phyloP scores from a whole-genome alignment of 106 monocot genomes.

The Narthecium ossifragum region DNA sequence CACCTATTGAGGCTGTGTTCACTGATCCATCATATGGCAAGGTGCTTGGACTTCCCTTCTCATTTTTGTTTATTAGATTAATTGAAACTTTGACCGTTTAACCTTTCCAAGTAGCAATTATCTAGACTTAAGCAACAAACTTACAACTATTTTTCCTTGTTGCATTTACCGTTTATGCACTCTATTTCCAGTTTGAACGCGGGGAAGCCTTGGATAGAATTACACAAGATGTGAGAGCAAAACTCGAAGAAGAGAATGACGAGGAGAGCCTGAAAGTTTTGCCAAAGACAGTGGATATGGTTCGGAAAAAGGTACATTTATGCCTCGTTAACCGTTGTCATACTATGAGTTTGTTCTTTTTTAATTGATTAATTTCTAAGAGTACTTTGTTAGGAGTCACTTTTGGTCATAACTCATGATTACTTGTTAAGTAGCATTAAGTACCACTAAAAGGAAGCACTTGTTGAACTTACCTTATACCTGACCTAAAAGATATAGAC shows the following conservation, averaged over 20 bases:
- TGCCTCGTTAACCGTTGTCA: background rate
- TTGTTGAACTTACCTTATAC: too few relatives aligned
- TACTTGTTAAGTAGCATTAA: too few relatives aligned
- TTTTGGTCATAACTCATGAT: too few relatives aligned
- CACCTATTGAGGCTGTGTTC: constrained; percentile 77
- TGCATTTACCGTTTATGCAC: background rate
- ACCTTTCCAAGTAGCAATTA: too few relatives aligned
- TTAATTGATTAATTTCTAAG: too few relatives aligned
- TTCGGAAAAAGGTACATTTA: constrained; percentile 76
- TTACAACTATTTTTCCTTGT: too few relatives aligned
- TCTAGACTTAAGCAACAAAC: too few relatives aligned
- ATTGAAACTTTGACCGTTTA: background rate
- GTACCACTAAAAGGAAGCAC: too few relatives aligned
- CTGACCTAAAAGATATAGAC: too few relatives aligned
- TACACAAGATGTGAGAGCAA: constrained; percentile 58
- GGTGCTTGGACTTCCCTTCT: constrained; percentile 25
- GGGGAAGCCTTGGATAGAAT: constrained; percentile 95
- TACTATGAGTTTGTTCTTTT: too few relatives aligned
- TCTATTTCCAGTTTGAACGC: constrained; percentile 73
- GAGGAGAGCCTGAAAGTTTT: constrained; percentile 82
- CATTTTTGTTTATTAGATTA: background rate
- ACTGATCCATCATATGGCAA: constrained; percentile 90
- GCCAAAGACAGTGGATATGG: constrained; percentile 68
- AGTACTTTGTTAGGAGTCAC: too few relatives aligned
- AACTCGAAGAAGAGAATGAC: constrained; percentile 86